Evolutionary conservation across 768 basidiomycete species (phyloP).

Genomic region (Boletus vermiculosoides): DNA sequence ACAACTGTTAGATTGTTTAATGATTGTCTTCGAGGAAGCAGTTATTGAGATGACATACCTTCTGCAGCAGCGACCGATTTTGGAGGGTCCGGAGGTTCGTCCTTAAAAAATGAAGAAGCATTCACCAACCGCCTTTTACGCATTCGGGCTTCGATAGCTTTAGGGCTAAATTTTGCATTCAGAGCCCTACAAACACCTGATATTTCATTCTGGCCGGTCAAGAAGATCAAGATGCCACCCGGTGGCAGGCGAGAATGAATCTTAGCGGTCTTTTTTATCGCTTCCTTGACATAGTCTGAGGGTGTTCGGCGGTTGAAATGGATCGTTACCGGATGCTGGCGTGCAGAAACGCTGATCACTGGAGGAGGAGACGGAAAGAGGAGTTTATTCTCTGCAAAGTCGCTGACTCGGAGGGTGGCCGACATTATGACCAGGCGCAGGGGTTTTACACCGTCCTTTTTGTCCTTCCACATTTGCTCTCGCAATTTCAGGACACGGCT

Average conservation of each 20-base stretch:
- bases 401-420: slow-evolving; percentile 89
- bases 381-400: slow-evolving; percentile 83
- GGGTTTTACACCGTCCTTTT: slow-evolving; percentile 75
- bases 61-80: slow-evolving; percentile 21
- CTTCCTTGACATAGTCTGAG: slow-evolving; percentile 87
- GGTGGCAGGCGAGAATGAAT: slow-evolving; percentile 91
- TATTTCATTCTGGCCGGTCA: slow-evolving; percentile 97
- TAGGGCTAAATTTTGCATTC: slow-evolving; percentile 71
- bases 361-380: slow-evolving; percentile 88
- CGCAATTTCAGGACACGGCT: slow-evolving; percentile 88
- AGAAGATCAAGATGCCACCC: slow-evolving; percentile 89
- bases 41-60: slow-evolving; percentile 3
- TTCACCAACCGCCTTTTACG: slow-evolving; percentile 32
- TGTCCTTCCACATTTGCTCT: slow-evolving; percentile 85
- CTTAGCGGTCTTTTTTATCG: slow-evolving; percentile 85
- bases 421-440: slow-evolving; percentile 97
- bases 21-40: neutral
- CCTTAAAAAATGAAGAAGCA: slow-evolving; percentile 29
- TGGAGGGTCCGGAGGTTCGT: slow-evolving; percentile 18
- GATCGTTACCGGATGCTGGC: slow-evolving; percentile 92
- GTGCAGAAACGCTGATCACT: slow-evolving; percentile 81
- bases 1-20: slow-evolving; percentile 45
- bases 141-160: slow-evolving; percentile 56
- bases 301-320: slow-evolving; percentile 89
- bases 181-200: slow-evolving; percentile 77